These are phyloP conservation scores for Ascochyta lentis DNA, from an alignment of 2,329 filamentous ascomycete genomes.

Conservation along the genomic window DNA sequence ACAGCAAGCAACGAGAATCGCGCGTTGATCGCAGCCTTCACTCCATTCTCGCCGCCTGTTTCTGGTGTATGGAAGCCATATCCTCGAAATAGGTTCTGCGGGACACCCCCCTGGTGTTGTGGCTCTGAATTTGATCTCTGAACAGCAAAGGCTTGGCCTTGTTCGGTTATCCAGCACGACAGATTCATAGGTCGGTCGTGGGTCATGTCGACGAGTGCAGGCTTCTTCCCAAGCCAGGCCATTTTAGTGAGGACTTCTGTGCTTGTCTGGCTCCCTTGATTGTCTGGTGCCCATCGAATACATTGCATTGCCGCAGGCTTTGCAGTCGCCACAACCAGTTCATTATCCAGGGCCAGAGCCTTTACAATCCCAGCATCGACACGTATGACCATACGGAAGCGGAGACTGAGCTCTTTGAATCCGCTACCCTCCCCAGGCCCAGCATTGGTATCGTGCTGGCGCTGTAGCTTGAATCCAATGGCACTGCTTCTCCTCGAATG, in stretches of 20 bases:
- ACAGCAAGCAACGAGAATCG: constrained; percentile 92
- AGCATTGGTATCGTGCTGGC: constrained; percentile 49
- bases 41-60: constrained; percentile 65
- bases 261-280: constrained; percentile 80
- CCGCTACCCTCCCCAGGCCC: constrained; percentile 83
- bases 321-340: constrained; percentile 86
- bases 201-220: constrained; percentile 81
- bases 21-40: constrained; percentile 85
- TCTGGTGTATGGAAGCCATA: constrained; percentile 86
- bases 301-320: constrained; percentile 96
- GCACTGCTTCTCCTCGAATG: constrained; percentile 60
- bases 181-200: constrained; percentile 97
- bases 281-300: constrained; percentile 91
- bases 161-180: constrained; percentile 87
- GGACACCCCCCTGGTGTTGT: constrained; percentile 52
- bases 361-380: constrained; percentile 93
- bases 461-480: constrained; percentile 47
- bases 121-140: constrained; percentile 64
- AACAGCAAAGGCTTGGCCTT: constrained; percentile 88
- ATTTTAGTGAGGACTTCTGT: constrained; percentile 90
- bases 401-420: constrained; percentile 84
- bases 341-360: constrained; percentile 87
- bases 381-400: constrained; percentile 97
- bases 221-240: constrained; percentile 81
- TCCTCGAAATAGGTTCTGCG: constrained; percentile 79